These are phyloP conservation scores for Parietaria judaica DNA, from an alignment of 306 rosid genomes.

Conservation along the genomic window DNA sequence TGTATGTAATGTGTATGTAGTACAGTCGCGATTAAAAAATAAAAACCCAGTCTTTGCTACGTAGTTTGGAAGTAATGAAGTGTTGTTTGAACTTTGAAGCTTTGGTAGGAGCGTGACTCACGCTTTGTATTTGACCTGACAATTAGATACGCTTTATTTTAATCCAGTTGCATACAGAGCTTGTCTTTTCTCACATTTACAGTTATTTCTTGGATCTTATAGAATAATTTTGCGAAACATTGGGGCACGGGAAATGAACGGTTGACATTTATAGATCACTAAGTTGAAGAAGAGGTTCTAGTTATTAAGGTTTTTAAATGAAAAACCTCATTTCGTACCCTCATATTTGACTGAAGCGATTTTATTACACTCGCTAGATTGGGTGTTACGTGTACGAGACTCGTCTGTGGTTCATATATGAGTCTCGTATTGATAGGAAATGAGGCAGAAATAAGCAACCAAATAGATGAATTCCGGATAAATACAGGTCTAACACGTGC, in stretches of 20 bases:
- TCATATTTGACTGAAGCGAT: too few species aligned
- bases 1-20: neutral
- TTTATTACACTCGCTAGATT: too few species aligned
- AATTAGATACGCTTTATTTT: neutral
- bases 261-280: neutral
- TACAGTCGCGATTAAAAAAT: too few species aligned
- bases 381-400: too few species aligned
- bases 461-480: too few species aligned
- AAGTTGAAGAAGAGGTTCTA: neutral
- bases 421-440: too few species aligned
- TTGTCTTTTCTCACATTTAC: neutral
- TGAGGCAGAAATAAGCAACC: too few species aligned
- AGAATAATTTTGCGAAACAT: too few species aligned
- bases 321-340: neutral
- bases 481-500: too few species aligned
- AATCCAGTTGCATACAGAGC: neutral
- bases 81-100: conserved; percentile 4
- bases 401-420: too few species aligned
- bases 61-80: neutral
- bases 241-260: too few species aligned
- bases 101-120: neutral
- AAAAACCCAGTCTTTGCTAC: neutral
- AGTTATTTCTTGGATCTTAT: neutral
- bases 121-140: neutral
- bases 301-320: neutral